Conservation (phyloP, 2,329 filamentous ascomycete genomes). For the Arthroderma uncinatum region DNA sequence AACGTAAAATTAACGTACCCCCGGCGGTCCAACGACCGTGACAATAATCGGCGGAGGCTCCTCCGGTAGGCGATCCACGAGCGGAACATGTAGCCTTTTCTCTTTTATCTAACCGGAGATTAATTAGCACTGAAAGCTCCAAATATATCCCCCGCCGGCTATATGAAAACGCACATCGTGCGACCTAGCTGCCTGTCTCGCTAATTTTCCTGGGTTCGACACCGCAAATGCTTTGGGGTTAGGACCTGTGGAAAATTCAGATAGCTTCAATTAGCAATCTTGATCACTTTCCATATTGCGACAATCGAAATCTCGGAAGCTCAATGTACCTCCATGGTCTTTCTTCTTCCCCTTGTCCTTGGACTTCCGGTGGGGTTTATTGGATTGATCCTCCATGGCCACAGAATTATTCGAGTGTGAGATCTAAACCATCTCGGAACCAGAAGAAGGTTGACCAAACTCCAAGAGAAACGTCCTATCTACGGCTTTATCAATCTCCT, state of each 20-base stretch:
- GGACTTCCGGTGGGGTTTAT: slow-evolving; percentile 72
- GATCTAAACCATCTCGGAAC: not conserved
- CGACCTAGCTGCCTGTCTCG: slow-evolving; percentile 51
- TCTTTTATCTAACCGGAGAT: slow-evolving; percentile 63
- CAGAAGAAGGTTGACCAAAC: not conserved
- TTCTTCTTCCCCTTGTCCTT: slow-evolving; percentile 75
- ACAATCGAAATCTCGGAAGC: not conserved
- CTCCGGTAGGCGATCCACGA: slow-evolving; percentile 89
- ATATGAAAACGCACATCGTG: slow-evolving; percentile 38
- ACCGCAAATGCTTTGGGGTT: slow-evolving; percentile 90
- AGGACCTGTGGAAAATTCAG: slow-evolving; percentile 41
- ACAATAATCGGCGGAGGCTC: slow-evolving; percentile 90
- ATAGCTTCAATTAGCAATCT: not conserved
- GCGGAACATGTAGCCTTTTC: slow-evolving; percentile 88
- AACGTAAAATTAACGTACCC: slow-evolving; percentile 44
- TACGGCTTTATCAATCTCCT: not conserved
- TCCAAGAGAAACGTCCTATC: not conserved
- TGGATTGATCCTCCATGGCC: slow-evolving; percentile 66
- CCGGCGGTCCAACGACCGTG: slow-evolving; percentile 85
- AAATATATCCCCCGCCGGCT: not conserved
- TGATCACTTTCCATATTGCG: not conserved
- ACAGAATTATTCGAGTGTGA: not conserved
- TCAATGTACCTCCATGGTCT: slow-evolving; percentile 15
- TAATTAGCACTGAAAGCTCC: not conserved
- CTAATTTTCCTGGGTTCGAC: slow-evolving; percentile 67